Conservation (phyloP, 305 asterid species). For the Fraxinus xanthoxyloides region DNA sequence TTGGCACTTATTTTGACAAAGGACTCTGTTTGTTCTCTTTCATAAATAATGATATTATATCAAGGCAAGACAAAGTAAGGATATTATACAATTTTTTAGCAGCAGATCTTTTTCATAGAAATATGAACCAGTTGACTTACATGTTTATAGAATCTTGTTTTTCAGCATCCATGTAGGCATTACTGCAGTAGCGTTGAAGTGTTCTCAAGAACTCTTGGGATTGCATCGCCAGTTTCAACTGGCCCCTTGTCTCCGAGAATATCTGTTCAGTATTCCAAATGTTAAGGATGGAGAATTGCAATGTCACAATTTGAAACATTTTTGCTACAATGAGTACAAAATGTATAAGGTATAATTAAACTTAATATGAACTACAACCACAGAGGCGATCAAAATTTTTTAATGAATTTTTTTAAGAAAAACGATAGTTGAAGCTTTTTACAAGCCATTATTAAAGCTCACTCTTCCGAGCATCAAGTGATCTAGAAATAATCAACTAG, state of each 20-base stretch:
- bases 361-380: conserved; percentile 4
- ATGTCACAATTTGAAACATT: neutral
- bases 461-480: neutral
- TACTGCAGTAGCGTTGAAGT: conserved; percentile 82
- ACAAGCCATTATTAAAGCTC: neutral
- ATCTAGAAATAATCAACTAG: neutral
- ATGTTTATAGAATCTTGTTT: conserved; percentile 90
- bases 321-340: neutral
- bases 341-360: neutral
- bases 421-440: neutral
- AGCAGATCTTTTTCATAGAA: neutral
- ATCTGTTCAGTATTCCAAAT: conserved; percentile 48
- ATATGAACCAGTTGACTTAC: conserved; percentile 41
- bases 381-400: neutral
- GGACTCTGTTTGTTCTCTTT: neutral
- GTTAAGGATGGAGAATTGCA: neutral
- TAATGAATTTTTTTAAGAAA: neutral
- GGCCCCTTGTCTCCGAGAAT: conserved; percentile 89
- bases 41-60: conserved; percentile 2
- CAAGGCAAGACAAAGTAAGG: neutral
- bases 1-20: neutral
- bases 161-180: conserved; percentile 90
- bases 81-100: neutral
- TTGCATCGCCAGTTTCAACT: conserved; percentile 89
- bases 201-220: conserved; percentile 83